Base-by-base conservation (phyloP, 2,329 filamentous ascomycete species). In the Pyricularia sp. region DNA sequence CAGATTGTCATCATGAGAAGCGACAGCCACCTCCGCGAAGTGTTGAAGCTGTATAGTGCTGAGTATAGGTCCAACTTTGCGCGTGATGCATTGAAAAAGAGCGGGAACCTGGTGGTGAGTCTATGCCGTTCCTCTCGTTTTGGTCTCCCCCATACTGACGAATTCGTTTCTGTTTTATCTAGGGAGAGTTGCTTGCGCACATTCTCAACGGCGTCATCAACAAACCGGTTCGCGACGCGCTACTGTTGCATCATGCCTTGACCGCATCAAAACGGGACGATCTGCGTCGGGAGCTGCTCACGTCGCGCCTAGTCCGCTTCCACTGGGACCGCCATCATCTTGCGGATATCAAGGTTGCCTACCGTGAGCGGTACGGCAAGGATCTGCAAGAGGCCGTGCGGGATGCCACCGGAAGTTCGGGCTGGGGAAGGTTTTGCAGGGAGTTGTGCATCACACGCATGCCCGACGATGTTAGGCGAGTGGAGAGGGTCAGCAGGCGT, bases 141-240 rank as follows among this genome's bases (percentile, higher is more conserved):
- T 26, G 26, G 26, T 26, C 26, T 26, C 26, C 26, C 19, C 16
- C 40, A 49, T 49, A n/a, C 40, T 49, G 16, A 49, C 19, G 5
- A n/a, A 35, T 35, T 3, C 13, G 19, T 49, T 49, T 49, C 40
- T 44, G 13, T 49, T 2, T 55, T 16, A 44, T 13, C n/a, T 66
- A 97, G 93, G 94, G 94, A 68, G 94, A 99, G 78, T 87, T 96
- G 24, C 86, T 97, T 49, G 91, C 92, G 0, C 94, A 97, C 76
- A 91, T 97, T 70, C 88, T 99, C 72, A 97, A 97, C 77, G 94
- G 94, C 71, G 87, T 96, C 65, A 96, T 97, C 78, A 97, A 97
- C 78, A 90, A 90, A 66, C 93, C 94, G 6, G 91, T 96, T 68
- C 90, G 94, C 65, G 94, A 97, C 75, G 91, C 93, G 3, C 83